These are phyloP conservation scores for Suillus alpinus DNA, from an alignment of 768 basidiomycete species.

Conservation along the genomic window DNA sequence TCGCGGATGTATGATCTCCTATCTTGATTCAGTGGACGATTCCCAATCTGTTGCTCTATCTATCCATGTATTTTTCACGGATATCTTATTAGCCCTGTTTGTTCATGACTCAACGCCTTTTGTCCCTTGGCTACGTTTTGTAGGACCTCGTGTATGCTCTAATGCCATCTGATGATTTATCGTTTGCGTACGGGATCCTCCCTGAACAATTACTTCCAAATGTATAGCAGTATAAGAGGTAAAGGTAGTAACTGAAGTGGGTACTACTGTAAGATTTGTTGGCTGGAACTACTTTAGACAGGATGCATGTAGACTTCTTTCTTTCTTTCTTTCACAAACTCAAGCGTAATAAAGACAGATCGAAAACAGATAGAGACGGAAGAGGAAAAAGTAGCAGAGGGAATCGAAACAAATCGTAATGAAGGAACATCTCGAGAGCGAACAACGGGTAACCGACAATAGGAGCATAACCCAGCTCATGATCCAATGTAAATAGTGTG, in stretches of 20 bases:
- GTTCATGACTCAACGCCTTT: not conserved
- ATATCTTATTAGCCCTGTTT: not conserved
- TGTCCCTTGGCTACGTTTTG: not conserved
- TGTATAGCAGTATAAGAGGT: slow-evolving; percentile 3
- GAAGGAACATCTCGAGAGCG: slow-evolving; percentile 36
- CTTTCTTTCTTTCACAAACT: slow-evolving; percentile 12
- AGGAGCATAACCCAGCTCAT: slow-evolving; percentile 30
- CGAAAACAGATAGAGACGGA: slow-evolving; percentile 24
- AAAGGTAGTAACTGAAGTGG: slow-evolving; percentile 7
- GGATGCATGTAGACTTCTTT: slow-evolving; percentile 12
- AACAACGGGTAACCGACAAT: slow-evolving; percentile 28
- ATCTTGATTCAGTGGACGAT: not conserved
- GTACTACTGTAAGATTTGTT: slow-evolving; percentile 9
- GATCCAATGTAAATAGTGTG: slow-evolving; percentile 31
- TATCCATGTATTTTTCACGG: not conserved
- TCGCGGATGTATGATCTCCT: slow-evolving; percentile 20
- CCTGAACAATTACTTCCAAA: not conserved
- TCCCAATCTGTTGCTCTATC: not conserved
- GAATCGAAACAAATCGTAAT: slow-evolving; percentile 34
- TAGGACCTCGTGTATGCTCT: not conserved
- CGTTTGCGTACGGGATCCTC: not conserved
- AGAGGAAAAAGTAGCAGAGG: slow-evolving; percentile 14
- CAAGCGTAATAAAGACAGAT: slow-evolving; percentile 24
- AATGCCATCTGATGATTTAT: not conserved
- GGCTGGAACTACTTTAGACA: slow-evolving; percentile 13